A percentile compares a stretch with the other conserved stretches of the same genome.
These are phyloP conservation scores for Microbotryum violaceum DNA, from an alignment of 1,284 basidiomycete species.

Conservation along the genomic window DNA sequence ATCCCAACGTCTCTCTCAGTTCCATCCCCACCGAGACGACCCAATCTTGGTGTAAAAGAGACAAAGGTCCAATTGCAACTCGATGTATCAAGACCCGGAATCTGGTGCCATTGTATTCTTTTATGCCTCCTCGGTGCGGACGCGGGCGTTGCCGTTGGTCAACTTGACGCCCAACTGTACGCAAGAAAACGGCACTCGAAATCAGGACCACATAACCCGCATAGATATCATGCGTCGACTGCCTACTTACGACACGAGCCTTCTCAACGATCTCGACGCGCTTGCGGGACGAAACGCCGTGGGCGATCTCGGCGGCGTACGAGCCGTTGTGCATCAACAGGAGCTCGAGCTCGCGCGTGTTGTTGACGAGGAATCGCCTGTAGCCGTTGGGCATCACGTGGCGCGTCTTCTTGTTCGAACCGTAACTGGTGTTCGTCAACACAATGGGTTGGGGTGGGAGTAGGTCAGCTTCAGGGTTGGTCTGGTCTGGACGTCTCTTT, in stretches of 20 bases:
- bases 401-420: slow-evolving; percentile 62
- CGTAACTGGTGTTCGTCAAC: slow-evolving; percentile 40
- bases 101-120: not conserved
- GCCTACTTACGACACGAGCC: slow-evolving; percentile 67
- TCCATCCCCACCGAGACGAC: too few relatives aligned
- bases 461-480: not conserved
- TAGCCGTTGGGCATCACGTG: slow-evolving; percentile 89
- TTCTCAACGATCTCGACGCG: slow-evolving; percentile 87
- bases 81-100: too few relatives aligned
- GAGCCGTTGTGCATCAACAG: slow-evolving; percentile 97
- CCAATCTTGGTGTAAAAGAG: too few relatives aligned
- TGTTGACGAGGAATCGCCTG: slow-evolving; percentile 74
- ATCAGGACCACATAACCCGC: not conserved
- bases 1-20: too few relatives aligned
- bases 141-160: slow-evolving; percentile 87
- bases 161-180: slow-evolving; percentile 52
- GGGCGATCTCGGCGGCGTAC: slow-evolving; percentile 94
- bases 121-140: slow-evolving; percentile 85
- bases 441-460: slow-evolving; percentile 4
- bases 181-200: not conserved
- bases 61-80: too few relatives aligned
- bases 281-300: slow-evolving; percentile 95
- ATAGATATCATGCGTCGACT: not conserved
- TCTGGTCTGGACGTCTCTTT: not conserved
- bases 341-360: slow-evolving; percentile 82